Base-by-base conservation (phyloP, 805 yeast genomes). In the Saturnispora saitoi region DNA sequence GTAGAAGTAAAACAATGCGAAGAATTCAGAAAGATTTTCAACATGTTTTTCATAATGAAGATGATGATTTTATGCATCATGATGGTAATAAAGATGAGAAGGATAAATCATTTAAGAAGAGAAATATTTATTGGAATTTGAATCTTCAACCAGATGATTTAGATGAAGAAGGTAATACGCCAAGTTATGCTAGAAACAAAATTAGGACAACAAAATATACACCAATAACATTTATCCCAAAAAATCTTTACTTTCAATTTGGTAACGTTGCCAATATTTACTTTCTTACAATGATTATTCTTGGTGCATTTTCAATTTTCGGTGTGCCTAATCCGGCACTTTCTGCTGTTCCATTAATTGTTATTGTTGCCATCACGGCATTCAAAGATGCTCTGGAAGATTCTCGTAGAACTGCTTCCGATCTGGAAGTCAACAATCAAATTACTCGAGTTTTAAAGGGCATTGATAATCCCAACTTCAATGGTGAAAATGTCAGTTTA, bases 141-240 rank as follows among this genome's bases (percentile, higher is more conserved):
- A 70, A 71, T 2, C 62, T 85, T 26, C 89, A 93, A 1, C 77
- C 73, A 20, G 75, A 75, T 32, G 66, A 73, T 62, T 44, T 78
- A 19, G 82, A 81, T 51, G 60, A 56, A 24, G 80, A 78, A 59
- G 74, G 80, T 1, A 82, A 83, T 12, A 73, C 76, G 32, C 70
- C 72, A 0, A 62, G 65, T n/a, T 91, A 85, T 61, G 80, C 95
- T 10, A 76, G 96, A 58, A 91, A 91, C 70, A 90, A 93, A 65
- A 87, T 93, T 56, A 80, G 97, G 70, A 89, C 98, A 0, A 88
- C 99, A 2, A 91, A 88, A 69, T 91, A 91, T 66, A 91, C 97
- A 2, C 96, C 98, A 5, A 62, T 93, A 42, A 72, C 88, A 8
- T 91, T 91, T 60, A 55, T 93, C 29, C 98, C 98, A 3, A 89